Conservation (phyloP, 1,139 yeast genomes). For the Sugiyamaella castrensis region DNA sequence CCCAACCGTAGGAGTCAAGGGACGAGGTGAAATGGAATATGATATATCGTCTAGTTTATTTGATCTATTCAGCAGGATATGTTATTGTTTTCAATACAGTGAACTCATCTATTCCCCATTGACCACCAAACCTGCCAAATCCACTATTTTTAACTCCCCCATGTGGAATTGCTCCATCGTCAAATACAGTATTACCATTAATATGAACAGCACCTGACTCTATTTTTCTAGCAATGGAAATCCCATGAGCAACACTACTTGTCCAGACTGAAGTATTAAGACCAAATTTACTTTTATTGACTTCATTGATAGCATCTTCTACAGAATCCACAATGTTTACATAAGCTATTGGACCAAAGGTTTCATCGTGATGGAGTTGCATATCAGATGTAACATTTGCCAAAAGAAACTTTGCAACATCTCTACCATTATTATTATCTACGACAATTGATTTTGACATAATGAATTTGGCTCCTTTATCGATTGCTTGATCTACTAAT, state of each 20-base stretch:
- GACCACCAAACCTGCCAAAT: slow-evolving; percentile 49
- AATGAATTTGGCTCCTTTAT: slow-evolving; percentile 42
- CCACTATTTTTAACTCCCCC: slow-evolving; percentile 57
- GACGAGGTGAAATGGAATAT: too few relatives aligned
- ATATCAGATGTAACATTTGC: slow-evolving; percentile 39
- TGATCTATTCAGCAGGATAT: slow-evolving; percentile 6
- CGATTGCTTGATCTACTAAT: slow-evolving; percentile 44
- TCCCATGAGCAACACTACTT: slow-evolving; percentile 38
- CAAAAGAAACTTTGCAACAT: slow-evolving; percentile 33
- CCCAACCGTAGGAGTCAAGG: too few relatives aligned
- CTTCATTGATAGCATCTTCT: slow-evolving; percentile 31
- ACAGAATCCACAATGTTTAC: slow-evolving; percentile 37
- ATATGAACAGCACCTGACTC: slow-evolving; percentile 53
- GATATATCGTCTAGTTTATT: too few relatives aligned
- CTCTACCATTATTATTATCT: slow-evolving; percentile 31
- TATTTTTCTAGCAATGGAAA: slow-evolving; percentile 40
- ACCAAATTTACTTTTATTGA: slow-evolving; percentile 42
- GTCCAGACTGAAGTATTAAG: slow-evolving; percentile 51
- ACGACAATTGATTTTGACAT: slow-evolving; percentile 20
- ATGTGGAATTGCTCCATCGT: slow-evolving; percentile 52
- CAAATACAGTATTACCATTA: slow-evolving; percentile 47
- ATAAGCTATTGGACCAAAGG: slow-evolving; percentile 50
- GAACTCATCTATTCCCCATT: slow-evolving; percentile 44
- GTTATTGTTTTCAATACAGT: slow-evolving; percentile 7
- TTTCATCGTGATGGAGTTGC: slow-evolving; percentile 41